Conservation (phyloP, 495 filamentous ascomycete species). For the Staphylotrichum longicolle region DNA sequence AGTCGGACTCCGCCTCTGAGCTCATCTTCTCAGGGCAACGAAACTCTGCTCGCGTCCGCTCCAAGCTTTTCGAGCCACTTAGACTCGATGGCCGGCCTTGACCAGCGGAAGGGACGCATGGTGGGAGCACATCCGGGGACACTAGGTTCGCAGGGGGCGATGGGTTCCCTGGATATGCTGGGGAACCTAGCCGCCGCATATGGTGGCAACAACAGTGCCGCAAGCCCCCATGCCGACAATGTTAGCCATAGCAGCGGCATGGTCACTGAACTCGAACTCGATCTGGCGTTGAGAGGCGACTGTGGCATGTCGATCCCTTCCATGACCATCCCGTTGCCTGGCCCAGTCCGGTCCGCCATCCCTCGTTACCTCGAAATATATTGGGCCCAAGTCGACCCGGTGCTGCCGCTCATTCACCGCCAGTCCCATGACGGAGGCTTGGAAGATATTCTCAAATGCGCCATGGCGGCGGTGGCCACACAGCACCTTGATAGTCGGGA, state of each 20-base stretch:
- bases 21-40: conserved; percentile 41
- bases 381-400: conserved; percentile 44
- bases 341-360: conserved; percentile 33
- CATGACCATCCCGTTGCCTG: conserved; percentile 35
- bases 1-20: conserved; percentile 44
- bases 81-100: conserved; percentile 26
- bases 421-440: conserved; percentile 37
- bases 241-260: conserved; percentile 24
- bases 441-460: conserved; percentile 44
- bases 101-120: conserved; percentile 37
- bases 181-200: conserved; percentile 20
- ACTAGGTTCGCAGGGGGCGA: conserved; percentile 15
- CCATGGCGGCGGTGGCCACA: conserved; percentile 51
- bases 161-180: conserved; percentile 23
- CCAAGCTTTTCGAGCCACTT: conserved; percentile 26
- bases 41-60: conserved; percentile 40
- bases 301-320: conserved; percentile 25
- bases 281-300: conserved; percentile 27
- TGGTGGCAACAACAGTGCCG: conserved; percentile 12
- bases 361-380: conserved; percentile 46
- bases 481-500: conserved; percentile 46
- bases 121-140: conserved; percentile 21
- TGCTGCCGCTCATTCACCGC: conserved; percentile 46
- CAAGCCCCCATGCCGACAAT: conserved; percentile 18
- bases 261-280: conserved; percentile 33